Base-by-base conservation (phyloP, 83 land plant species). In the Larix sibirica region DNA sequence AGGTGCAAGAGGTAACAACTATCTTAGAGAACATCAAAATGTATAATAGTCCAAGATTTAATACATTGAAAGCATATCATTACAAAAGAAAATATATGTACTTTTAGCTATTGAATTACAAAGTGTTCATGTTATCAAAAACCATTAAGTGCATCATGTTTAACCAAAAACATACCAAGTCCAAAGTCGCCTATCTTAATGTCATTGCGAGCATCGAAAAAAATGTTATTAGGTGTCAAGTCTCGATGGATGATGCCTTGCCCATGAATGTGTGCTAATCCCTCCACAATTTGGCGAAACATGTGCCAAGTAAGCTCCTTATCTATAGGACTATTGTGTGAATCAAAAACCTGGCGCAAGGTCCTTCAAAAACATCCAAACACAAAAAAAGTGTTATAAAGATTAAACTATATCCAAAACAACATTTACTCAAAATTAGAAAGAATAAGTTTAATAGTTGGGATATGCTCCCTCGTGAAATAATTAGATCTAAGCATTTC, bases 141-240 rank as follows among this genome's bases (percentile, higher is more conserved):
- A 50, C 56, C 56, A 10, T 50, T 47, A 17, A 50, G 26, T 33
- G 38, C 28, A 58, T 77, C 33, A 77, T 6, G 47, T 9, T 62
- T 20, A 75, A 42, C n/a, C 54, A 56, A 50, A 79, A 18, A 20
- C 90, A 62, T 94, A 97, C 99, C 99, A 67, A 97, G 96, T n/a
- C 99, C 99, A 88, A 97, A 97, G 76, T 97, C 99, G 3, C 99
- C 99, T 83, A 97, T 97, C 83, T 97, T 97, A 40, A 97, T 89
- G 83, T 95, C 99, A 86, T 89, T 88, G 56, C 95, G 91, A 67
- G 89, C 92, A 91, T 92, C 98, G 86, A 97, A 94, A 81, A 97
- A 97, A n/a, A 97, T 94, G 70, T 97, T 97, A 81, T 80, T 97
- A 26, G 99, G 99, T 16, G 96, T 97, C 81, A 97, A 89, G 81